Percentiles rank a stretch among this genome's conserved stretches.
Evolutionary conservation across 75 land plant genomes (phyloP).

Genomic region (Pseudotsuga menziesii): DNA sequence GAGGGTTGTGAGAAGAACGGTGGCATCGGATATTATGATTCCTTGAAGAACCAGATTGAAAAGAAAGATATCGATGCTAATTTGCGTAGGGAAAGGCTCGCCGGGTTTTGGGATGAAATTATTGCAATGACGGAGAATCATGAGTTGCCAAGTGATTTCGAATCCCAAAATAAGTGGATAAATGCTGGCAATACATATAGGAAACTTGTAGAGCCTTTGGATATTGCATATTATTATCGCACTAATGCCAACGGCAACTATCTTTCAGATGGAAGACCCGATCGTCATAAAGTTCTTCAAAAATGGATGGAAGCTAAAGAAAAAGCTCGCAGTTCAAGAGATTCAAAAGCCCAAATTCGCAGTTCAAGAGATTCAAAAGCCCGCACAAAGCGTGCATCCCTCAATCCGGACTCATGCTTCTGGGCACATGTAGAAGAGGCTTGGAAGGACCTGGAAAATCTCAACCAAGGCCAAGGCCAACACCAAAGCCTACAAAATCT

Average conservation of each 20-base stretch:
- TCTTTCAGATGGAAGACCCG: background rate
- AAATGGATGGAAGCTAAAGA: no score
- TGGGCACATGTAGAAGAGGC: no score
- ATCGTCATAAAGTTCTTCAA: no score
- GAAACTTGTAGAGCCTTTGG: constrained; percentile 15
- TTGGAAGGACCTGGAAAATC: no score
- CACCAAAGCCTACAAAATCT: no score
- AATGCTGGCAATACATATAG: constrained; percentile 13
- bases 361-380: no score
- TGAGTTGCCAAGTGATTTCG: constrained; percentile 10
- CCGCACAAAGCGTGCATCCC: no score
- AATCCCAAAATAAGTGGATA: constrained; percentile 14
- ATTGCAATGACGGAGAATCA: background rate
- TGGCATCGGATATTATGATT: background rate
- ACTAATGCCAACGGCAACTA: background rate
- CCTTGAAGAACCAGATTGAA: background rate
- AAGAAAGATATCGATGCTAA: background rate
- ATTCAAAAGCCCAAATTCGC: no score
- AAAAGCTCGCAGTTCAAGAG: no score
- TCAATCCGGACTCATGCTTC: no score
- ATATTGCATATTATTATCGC: constrained; percentile 7
- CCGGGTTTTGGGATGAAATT: constrained; percentile 11
- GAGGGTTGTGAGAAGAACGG: background rate
- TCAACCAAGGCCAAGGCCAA: no score
- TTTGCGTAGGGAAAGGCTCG: background rate